phyloP scores from a whole-genome alignment of 495 filamentous ascomycete species.

The Hypomontagnella monticulosa region DNA sequence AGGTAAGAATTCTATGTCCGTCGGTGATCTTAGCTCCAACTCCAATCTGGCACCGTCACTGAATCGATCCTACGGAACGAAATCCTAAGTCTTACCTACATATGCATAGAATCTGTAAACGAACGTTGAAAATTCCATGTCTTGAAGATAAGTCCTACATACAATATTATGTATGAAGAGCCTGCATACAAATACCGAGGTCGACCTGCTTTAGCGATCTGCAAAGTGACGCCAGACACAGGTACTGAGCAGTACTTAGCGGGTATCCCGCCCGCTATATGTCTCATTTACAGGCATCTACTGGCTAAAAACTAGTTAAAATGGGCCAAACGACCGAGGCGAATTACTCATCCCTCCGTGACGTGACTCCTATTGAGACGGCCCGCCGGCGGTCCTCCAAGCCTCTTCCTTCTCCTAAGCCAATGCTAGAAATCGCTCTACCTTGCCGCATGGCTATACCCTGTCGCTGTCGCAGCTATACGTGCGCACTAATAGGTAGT shows the following conservation, averaged over 20 bases:
- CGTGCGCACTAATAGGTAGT: background rate
- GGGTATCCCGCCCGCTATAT: slow-evolving; percentile 24
- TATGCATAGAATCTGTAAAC: too few relatives aligned
- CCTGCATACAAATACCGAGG: too few relatives aligned
- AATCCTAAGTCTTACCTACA: too few relatives aligned
- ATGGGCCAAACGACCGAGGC: slow-evolving; percentile 12
- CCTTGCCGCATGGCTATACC: background rate
- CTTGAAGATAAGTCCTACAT: too few relatives aligned
- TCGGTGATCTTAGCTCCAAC: too few relatives aligned
- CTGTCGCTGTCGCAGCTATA: too few relatives aligned
- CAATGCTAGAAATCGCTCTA: background rate
- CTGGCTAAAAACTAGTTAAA: slow-evolving; percentile 7
- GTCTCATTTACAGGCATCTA: background rate
- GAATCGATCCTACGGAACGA: too few relatives aligned
- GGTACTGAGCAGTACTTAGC: background rate
- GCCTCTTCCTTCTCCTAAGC: background rate
- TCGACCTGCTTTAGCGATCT: slow-evolving; percentile 4
- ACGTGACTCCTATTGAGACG: background rate
- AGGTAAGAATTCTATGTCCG: too few relatives aligned
- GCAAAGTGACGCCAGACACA: slow-evolving; percentile 13
- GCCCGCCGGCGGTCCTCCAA: background rate
- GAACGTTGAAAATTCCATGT: too few relatives aligned
- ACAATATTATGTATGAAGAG: too few relatives aligned
- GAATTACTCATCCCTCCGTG: slow-evolving; percentile 24
- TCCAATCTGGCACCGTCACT: too few relatives aligned